phyloP scores from a whole-genome alignment of 163 green algal species.

The Scenedesmus sp. region DNA sequence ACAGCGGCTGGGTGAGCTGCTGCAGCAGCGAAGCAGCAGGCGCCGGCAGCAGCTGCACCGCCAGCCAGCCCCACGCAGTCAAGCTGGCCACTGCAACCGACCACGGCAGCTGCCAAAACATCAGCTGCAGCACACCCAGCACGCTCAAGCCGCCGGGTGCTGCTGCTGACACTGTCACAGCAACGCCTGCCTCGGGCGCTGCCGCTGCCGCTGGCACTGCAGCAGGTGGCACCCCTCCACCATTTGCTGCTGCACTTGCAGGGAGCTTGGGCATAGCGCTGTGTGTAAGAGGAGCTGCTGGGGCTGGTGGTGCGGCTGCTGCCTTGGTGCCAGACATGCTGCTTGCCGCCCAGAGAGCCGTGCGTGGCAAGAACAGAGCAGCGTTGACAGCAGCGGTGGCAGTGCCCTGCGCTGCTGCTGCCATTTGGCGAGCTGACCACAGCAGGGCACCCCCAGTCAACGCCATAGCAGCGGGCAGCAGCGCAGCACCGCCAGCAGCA shows the following conservation, averaged over 20 bases:
- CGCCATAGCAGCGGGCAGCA: not conserved
- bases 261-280: not conserved
- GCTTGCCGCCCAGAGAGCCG: not conserved
- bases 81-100: not conserved
- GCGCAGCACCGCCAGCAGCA: not conserved
- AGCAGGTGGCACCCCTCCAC: not conserved
- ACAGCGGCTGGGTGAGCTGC: not conserved
- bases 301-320: not conserved
- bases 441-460: not conserved
- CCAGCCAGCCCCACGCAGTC: not conserved
- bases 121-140: not conserved
- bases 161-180: not conserved
- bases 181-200: not conserved
- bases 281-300: not conserved
- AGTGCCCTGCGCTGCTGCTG: not conserved
- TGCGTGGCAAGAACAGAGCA: not conserved
- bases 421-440: conserved; percentile 6
- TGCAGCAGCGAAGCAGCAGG: not conserved
- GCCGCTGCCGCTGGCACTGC: not conserved
- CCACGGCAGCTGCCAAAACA: not conserved
- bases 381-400: not conserved
- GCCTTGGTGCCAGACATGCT: not conserved
- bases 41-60: not conserved
- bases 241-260: not conserved
- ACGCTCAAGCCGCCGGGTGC: not conserved